Base-by-base conservation (phyloP, 768 basidiomycete genomes). In the Tricholoma furcatifolium region DNA sequence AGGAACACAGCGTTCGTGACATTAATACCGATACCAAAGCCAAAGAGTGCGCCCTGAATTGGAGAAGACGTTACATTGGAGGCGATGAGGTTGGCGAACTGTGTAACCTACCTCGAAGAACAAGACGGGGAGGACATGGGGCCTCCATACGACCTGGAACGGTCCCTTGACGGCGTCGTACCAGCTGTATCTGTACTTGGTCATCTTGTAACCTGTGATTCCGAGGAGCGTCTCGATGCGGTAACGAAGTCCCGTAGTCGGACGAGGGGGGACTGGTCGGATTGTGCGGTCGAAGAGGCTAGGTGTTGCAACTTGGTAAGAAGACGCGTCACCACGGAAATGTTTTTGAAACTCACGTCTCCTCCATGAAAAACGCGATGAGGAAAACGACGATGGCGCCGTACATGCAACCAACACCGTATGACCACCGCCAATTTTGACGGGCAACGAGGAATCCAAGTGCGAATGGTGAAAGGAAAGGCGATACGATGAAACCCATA, bases 401-500 rank as follows among this genome's bases (percentile, higher is more conserved):
- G 60, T 86, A 87, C 17, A 86, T 76, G 30, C 75, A 79, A 0
- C 81, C 86, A 36, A 83, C 80, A n/a, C 82, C 84, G 53, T 87
- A 87, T 18, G 83, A 73, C 84, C 84, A 85, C 43, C 83, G 66
- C 81, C 81, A 85, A 42, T 70, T 74, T 14, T 76, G 72, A 6
- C 79, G 71, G 0, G 83, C 84, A 3, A 83, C 81, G 7, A 87
- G 70, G 72, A 85, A 88, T 2, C 86, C 85, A 55, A 85, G 82
- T 1, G 79, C 74, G 60, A 84, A 85, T 0, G 85, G 86, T 1
- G 82, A 83, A 6, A 81, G 59, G 71, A 82, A 82, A 8, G 80
- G 83, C 9, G 83, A 83, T 21, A 85, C 64, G 61, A 87, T 77
- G 69, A 87, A 85, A 1, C 84, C 87, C 77, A 87, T 81, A 3